These are phyloP conservation scores for Sextonia rubra DNA, from an alignment of 164 flowering plant species.

Conservation along the genomic window DNA sequence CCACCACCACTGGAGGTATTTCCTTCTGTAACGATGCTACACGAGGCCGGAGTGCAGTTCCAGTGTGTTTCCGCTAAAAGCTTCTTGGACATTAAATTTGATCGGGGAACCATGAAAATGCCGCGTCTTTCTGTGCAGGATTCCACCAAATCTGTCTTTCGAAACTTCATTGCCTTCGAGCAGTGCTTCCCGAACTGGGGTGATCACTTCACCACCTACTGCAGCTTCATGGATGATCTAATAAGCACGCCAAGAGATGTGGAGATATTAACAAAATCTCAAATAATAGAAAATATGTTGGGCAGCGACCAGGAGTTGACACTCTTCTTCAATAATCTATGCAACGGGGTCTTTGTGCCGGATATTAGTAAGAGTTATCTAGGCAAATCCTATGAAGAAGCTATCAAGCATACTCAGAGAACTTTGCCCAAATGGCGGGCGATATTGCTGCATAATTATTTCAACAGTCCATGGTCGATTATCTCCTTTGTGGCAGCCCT, in stretches of 20 bases:
- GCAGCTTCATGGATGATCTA: no score
- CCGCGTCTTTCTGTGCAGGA: slow-evolving; percentile 27
- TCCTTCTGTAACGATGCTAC: neutral
- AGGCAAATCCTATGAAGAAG: neutral
- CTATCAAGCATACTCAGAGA: neutral
- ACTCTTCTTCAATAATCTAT: no score
- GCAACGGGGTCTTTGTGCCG: no score
- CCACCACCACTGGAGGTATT: neutral
- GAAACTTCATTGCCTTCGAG: slow-evolving; percentile 32
- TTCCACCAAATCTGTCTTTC: slow-evolving; percentile 16
- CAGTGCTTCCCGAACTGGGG: slow-evolving; percentile 10
- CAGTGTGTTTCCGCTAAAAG: neutral
- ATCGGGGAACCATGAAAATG: slow-evolving; percentile 17
- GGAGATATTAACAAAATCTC: no score
- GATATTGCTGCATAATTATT: neutral
- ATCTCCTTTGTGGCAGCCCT: neutral
- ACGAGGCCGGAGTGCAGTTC: neutral
- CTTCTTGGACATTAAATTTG: slow-evolving; percentile 22
- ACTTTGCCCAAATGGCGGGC: slow-evolving; percentile 4
- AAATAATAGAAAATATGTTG: no score
- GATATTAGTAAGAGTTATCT: no score
- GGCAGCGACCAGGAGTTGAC: no score
- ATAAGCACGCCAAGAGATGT: no score
- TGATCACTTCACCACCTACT: no score
- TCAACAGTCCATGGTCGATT: slow-evolving; percentile 5